Evolutionary conservation across 2,329 filamentous ascomycete species (phyloP).

Genomic region (Neonectria ditissima): DNA sequence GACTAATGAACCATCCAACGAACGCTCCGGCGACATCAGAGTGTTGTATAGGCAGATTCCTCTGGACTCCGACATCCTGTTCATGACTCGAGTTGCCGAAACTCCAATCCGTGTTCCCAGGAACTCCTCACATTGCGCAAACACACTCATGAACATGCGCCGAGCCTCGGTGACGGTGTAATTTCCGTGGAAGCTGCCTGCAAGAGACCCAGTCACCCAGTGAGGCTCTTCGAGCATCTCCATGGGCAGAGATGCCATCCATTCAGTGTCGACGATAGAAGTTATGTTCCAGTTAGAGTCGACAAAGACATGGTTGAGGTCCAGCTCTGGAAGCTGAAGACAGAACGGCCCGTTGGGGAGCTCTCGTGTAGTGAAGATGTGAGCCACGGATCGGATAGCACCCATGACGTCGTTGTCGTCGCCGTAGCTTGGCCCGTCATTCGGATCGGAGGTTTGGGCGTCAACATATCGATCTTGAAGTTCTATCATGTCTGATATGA

Average conservation of each 20-base stretch:
- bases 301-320: slow-evolving; percentile 14
- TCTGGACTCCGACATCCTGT: not conserved
- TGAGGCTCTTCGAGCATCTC: slow-evolving; percentile 21
- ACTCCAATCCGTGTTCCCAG: not conserved
- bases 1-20: no score
- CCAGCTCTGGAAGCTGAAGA: slow-evolving; percentile 17
- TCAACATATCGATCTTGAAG: no score
- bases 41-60: not conserved
- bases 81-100: not conserved
- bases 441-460: no score
- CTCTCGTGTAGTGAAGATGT: not conserved
- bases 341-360: slow-evolving; percentile 4
- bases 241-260: slow-evolving; percentile 5
- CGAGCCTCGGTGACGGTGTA: not conserved
- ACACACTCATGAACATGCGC: not conserved
- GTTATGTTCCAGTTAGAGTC: slow-evolving; percentile 16
- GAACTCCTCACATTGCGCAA: not conserved
- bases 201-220: slow-evolving; percentile 13
- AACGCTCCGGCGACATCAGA: not conserved
- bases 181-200: not conserved
- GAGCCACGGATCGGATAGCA: not conserved
- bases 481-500: not conserved
- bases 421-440: no score
- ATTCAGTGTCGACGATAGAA: slow-evolving; percentile 19
- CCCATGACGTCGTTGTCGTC: no score